phyloP scores from a whole-genome alignment of 495 filamentous ascomycete species.

The Aspergillus sclerotiicarbonarius region DNA sequence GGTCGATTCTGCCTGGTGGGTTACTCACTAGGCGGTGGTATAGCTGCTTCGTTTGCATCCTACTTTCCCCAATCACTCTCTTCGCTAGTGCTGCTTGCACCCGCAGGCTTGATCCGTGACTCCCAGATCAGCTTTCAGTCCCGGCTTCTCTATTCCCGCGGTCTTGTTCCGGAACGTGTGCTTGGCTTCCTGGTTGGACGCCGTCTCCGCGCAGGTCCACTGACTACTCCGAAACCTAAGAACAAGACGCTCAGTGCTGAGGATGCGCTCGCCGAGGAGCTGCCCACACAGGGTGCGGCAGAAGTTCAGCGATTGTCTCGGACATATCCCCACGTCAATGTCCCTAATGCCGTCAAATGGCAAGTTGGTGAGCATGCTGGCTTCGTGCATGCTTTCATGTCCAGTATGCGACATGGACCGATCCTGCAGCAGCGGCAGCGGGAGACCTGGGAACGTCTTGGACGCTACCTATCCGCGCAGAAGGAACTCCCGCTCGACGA shows the following conservation, averaged over 20 bases:
- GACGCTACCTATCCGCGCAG: slow-evolving; percentile 45
- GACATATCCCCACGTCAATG: slow-evolving; percentile 42
- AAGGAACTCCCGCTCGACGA: slow-evolving; percentile 23
- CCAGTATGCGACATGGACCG: slow-evolving; percentile 56
- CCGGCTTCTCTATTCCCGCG: slow-evolving; percentile 59
- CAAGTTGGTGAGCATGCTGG: slow-evolving; percentile 55
- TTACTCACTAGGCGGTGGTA: slow-evolving; percentile 82
- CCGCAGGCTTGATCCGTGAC: slow-evolving; percentile 66
- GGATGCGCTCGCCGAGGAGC: slow-evolving; percentile 39
- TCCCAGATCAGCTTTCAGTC: slow-evolving; percentile 59
- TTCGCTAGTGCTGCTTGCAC: slow-evolving; percentile 70
- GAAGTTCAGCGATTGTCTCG: slow-evolving; percentile 45
- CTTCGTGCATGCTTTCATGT: slow-evolving; percentile 57
- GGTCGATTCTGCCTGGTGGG: slow-evolving; percentile 69
- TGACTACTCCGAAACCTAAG: slow-evolving; percentile 36
- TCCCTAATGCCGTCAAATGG: slow-evolving; percentile 51
- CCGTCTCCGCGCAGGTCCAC: slow-evolving; percentile 50
- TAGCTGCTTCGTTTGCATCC: slow-evolving; percentile 70
- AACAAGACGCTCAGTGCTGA: slow-evolving; percentile 31
- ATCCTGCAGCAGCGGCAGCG: slow-evolving; percentile 46
- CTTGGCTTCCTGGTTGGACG: slow-evolving; percentile 51
- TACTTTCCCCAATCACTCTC: slow-evolving; percentile 66
- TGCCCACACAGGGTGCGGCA: slow-evolving; percentile 32
- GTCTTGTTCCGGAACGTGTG: slow-evolving; percentile 57
- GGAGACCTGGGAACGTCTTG: slow-evolving; percentile 57